Conservation (phyloP, 2,329 filamentous ascomycete species). For the Colletotrichum navitas region DNA sequence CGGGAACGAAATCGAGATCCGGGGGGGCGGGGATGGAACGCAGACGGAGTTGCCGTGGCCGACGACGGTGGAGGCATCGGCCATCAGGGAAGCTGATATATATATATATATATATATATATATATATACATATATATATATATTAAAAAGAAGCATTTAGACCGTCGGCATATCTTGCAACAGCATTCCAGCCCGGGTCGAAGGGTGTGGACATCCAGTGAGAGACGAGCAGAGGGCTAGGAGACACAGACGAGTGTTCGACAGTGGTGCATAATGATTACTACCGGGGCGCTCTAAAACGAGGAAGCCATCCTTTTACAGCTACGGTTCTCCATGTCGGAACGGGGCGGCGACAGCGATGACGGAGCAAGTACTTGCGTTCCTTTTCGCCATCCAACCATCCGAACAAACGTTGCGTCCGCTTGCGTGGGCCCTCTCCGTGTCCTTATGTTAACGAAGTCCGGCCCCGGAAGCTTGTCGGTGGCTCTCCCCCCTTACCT, state of each 20-base stretch:
- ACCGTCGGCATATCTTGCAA: background rate
- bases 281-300: too few relatives aligned
- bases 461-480: background rate
- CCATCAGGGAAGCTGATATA: background rate
- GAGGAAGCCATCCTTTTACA: background rate
- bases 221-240: background rate
- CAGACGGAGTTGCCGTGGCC: background rate
- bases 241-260: background rate
- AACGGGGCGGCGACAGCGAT: background rate
- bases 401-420: background rate
- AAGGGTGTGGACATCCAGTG: background rate
- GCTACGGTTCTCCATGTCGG: background rate
- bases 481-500: background rate
- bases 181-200: background rate
- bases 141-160: too few relatives aligned
- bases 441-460: background rate
- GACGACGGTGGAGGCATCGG: background rate
- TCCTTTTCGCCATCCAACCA: background rate
- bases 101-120: too few relatives aligned
- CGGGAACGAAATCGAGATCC: background rate
- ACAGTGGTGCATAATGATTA: background rate
- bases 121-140: too few relatives aligned
- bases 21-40: background rate
- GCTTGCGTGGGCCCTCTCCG: background rate
- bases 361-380: background rate